A percentile compares a stretch with the other conserved stretches of the same genome.
Evolutionary conservation across 495 filamentous ascomycete species (phyloP).

Genomic region (Stereocaulon alpinum): DNA sequence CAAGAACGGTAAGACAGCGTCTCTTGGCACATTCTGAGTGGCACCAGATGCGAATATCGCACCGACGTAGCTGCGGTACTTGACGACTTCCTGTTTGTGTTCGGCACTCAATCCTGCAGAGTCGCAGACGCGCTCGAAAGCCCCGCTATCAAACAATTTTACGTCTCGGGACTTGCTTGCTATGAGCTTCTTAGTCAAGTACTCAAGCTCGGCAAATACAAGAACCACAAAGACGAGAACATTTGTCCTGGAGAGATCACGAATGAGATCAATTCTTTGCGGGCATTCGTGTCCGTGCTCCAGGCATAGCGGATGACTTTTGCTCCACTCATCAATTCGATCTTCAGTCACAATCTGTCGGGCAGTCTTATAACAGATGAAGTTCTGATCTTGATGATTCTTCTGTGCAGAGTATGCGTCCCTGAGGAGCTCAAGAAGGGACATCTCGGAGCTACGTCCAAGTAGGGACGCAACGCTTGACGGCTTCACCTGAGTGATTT

Average conservation of each 20-base stretch:
- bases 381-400: conserved; percentile 12
- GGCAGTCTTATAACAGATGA: conserved; percentile 9
- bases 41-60: not conserved
- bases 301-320: conserved; percentile 13
- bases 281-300: conserved; percentile 13
- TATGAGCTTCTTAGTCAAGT: conserved; percentile 11
- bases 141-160: conserved; percentile 6
- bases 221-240: conserved; percentile 16
- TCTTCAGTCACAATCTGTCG: conserved; percentile 9
- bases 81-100: conserved; percentile 4
- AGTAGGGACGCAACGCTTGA: not conserved
- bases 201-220: conserved; percentile 16
- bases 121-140: conserved; percentile 11
- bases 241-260: not conserved
- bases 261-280: conserved; percentile 5
- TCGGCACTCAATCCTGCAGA: conserved; percentile 9
- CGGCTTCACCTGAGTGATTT: not conserved
- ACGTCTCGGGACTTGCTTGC: conserved; percentile 10
- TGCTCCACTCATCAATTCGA: conserved; percentile 12
- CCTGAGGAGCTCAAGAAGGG: conserved; percentile 15
- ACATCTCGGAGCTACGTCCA: conserved; percentile 11
- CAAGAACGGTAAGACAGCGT: conserved; percentile 10
- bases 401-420: conserved; percentile 8
- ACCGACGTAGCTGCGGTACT: conserved; percentile 13
- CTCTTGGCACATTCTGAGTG: conserved; percentile 11